These are phyloP conservation scores for Globisporangium carolinianum DNA, from an alignment of 352 stramenopile species.

Conservation along the genomic window DNA sequence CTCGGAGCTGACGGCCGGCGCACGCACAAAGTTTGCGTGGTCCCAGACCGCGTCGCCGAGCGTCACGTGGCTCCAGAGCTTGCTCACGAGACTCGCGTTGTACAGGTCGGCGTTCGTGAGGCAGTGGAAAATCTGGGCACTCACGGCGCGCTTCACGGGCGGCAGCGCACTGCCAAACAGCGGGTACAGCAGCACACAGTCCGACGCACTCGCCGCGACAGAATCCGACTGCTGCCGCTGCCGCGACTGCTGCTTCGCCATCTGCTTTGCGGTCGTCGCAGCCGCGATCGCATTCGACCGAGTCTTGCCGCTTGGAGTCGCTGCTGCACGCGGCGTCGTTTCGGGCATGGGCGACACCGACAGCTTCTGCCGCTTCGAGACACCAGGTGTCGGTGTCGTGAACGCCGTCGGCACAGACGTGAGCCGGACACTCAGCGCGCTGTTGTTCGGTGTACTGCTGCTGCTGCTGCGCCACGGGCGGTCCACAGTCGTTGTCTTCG, in stretches of 20 bases:
- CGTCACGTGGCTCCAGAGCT: constrained; percentile 74
- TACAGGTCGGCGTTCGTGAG: constrained; percentile 75
- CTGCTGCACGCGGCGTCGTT: constrained; percentile 4
- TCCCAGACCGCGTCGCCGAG: constrained; percentile 73
- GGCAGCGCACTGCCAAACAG: constrained; percentile 58
- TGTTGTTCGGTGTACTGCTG: neutral
- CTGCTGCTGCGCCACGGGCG: no score
- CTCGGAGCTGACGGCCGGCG: constrained; percentile 1
- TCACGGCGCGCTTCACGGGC: constrained; percentile 56
- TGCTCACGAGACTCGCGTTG: constrained; percentile 81
- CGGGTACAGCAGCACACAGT: constrained; percentile 57
- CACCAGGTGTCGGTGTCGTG: constrained; percentile 7
- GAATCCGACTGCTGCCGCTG: neutral
- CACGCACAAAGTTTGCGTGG: constrained; percentile 51
- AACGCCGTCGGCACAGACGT: constrained; percentile 10
- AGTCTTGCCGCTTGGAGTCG: constrained; percentile 1
- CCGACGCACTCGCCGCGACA: neutral
- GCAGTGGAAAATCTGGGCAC: constrained; percentile 57
- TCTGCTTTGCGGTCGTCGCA: neutral
- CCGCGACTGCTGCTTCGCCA: neutral
- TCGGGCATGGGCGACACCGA: constrained; percentile 26
- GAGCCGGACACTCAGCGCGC: constrained; percentile 5
- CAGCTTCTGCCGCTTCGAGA: constrained; percentile 10
- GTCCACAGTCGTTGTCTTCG: no score
- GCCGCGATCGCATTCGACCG: neutral